Evolutionary conservation across 2,329 filamentous ascomycete genomes (phyloP), one percentile per base, ranked within the genome.

Genomic region (Trichoderma sp.): DNA sequence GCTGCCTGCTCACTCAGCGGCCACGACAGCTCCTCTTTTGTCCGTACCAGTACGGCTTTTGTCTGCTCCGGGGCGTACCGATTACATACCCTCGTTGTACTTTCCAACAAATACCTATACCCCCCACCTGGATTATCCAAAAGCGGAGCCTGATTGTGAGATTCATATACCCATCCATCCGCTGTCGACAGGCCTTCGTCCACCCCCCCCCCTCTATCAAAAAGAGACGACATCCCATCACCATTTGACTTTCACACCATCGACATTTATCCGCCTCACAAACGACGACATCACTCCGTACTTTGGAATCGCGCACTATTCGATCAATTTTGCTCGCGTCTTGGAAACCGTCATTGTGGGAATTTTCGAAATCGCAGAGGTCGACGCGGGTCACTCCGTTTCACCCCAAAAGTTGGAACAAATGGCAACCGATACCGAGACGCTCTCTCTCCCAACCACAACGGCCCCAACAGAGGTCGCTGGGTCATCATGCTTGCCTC

Each of bases 361-460:
- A 54, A 37, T 49, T 26, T 39, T 28, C 39, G 34, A 52, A 65
- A 28, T 28, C 54, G 54, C 54, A 28, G 34, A 56, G 52, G 63
- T 58, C 54, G 51, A 65, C 34, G 30, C 32, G 34, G 24, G 24
- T 43, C 24, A n/a, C 46, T 30, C 21, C 14, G 37, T 26, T 39
- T 34, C 43, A 26, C 51, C 30, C 43, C 34, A 30, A 4, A 55
- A 18, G 39, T 18, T 43, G 49, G 37, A 59, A 30, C 21, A 60
- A 71, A 78, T 78, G 76, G 72, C 74, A 21, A 78, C 77, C 72
- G 75, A 79, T 49, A 79, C 77, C 43, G 77, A 79, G 46, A 77
- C 76, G 14, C 58, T 77, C 39, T 77, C 75, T 58, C 68, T 78
- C 32, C 76, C 76, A 18, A 75, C 77, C 11, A 76, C 76, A 46